Base-by-base conservation (phyloP, 2,329 filamentous ascomycete species). In the Fusarium metavorans region DNA sequence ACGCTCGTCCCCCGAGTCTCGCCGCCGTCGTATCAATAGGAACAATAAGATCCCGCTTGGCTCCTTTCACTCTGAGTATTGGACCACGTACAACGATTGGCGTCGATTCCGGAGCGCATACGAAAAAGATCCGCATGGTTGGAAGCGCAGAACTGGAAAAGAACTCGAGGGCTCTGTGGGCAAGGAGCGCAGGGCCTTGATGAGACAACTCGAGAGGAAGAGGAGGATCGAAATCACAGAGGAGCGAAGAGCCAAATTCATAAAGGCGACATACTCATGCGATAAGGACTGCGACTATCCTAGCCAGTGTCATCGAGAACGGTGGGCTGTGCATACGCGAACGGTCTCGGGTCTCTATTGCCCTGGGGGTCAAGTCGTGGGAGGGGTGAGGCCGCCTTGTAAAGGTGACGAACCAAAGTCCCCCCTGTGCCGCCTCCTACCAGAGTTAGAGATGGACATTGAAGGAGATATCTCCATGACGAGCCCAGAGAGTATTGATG, bases 1-100 rank as follows among this genome's bases (percentile, higher is more conserved):
- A 1, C 16, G 3, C 20, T n/a, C 52, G 5, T 11, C 23, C 3
- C 3, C 32, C 13, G 8, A 4, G 18, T 25, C 16, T 11, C 67
- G 64, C 25, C 62, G 35, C 3, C 48, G 58, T 18, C 35, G 56
- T 8, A 48, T n/a, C 8, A 23, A 14, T 10, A 48, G 45, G 27
- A 25, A 11, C 16, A 58, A 30, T 14, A 18, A 11, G 0, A 14
- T 23, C 3, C 61, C 13, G 23, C 48, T 2, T 50, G 54, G 16
- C 67, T 74, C 80, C 57, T 83, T 84, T 56, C 83, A 85, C 74
- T 83, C 81, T 64, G 23, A 11, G 2, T 76, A 74, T 30, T 85
- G 83, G 83, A 68, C 63, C 6, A 54, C 37, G 0, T 72, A 74
- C 50, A 79, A 77, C n/a, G 63, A 77, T n/a, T 84, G 80, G 78